A percentile compares a stretch with the other conserved stretches of the same genome.
phyloP scores from a whole-genome alignment of 169 alveolate species.

The Plasmodium fragile region DNA sequence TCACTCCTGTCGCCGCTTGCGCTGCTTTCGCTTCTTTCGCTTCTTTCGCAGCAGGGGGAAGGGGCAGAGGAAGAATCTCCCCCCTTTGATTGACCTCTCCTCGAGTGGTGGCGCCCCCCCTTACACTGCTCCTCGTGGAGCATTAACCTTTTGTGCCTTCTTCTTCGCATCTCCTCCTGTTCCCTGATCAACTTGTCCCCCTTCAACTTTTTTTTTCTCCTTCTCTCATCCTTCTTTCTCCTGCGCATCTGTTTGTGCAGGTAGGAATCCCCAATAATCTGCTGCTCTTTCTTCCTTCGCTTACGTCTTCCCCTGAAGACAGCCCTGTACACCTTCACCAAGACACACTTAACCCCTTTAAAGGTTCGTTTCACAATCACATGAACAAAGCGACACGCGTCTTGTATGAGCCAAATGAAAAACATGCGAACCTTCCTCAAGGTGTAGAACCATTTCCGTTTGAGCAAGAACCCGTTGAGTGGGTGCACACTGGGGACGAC shows the following conservation, averaged over 20 bases:
- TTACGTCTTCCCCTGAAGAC: neutral
- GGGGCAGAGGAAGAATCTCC: neutral
- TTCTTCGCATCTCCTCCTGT: slow-evolving; percentile 11
- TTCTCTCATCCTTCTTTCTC: slow-evolving; percentile 18
- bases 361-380: neutral
- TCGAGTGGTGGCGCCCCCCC: neutral
- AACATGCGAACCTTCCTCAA: slow-evolving; percentile 1
- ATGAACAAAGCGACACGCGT: neutral
- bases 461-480: neutral
- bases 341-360: neutral
- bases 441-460: slow-evolving; percentile 13
- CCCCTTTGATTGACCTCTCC: neutral
- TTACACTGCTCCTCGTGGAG: slow-evolving; percentile 12
- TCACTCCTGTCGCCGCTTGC: neutral
- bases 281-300: slow-evolving; percentile 8
- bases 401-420: slow-evolving; percentile 15
- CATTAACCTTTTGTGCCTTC: slow-evolving; percentile 13
- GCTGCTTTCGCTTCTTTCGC: too few species aligned
- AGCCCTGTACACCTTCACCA: neutral
- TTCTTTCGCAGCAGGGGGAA: neutral
- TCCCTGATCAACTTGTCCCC: slow-evolving; percentile 14
- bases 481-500: slow-evolving; percentile 38
- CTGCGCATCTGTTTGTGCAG: neutral
- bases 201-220: slow-evolving; percentile 1
- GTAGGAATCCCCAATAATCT: slow-evolving; percentile 3